Evolutionary conservation across 768 basidiomycete species (phyloP).

Genomic region (Lanmaoa rubissima): DNA sequence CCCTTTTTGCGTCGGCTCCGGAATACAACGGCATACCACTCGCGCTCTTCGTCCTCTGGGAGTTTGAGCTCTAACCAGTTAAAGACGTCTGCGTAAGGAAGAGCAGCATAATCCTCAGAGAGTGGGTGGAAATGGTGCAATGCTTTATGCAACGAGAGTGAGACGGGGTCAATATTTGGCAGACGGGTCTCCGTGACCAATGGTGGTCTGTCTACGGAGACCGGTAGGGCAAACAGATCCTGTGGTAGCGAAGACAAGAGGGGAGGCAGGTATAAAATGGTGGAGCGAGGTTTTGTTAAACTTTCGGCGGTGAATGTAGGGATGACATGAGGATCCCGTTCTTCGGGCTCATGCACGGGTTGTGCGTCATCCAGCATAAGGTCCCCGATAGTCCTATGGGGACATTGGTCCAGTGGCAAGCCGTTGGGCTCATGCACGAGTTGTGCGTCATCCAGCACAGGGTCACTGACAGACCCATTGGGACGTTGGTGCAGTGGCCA

Average conservation of each 20-base stretch:
- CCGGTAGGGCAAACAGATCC: slow-evolving; percentile 27
- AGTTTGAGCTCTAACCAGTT: slow-evolving; percentile 79
- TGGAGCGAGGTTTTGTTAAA: slow-evolving; percentile 36
- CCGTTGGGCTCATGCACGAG: neutral
- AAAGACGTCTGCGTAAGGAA: slow-evolving; percentile 74
- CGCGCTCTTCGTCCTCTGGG: slow-evolving; percentile 68
- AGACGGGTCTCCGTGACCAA: slow-evolving; percentile 69
- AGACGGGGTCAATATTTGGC: slow-evolving; percentile 83
- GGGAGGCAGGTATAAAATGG: slow-evolving; percentile 81
- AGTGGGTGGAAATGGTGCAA: slow-evolving; percentile 72
- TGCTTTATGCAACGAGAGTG: slow-evolving; percentile 82
- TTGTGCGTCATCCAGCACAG: neutral
- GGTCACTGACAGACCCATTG: neutral
- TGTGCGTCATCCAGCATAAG: neutral
- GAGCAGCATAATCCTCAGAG: slow-evolving; percentile 56
- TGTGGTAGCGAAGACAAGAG: slow-evolving; percentile 74
- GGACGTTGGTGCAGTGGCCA: slow-evolving; percentile 4
- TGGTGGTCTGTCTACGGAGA: slow-evolving; percentile 39
- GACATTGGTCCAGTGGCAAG: neutral
- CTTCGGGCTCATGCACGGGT: neutral
- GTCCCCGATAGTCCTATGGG: neutral
- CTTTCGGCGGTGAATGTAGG: slow-evolving; percentile 48
- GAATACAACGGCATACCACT: slow-evolving; percentile 94
- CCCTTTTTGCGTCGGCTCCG: slow-evolving; percentile 71
- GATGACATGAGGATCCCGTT: slow-evolving; percentile 52